Base-by-base conservation (phyloP, 1,284 basidiomycete species). In the Ustilago crameri region DNA sequence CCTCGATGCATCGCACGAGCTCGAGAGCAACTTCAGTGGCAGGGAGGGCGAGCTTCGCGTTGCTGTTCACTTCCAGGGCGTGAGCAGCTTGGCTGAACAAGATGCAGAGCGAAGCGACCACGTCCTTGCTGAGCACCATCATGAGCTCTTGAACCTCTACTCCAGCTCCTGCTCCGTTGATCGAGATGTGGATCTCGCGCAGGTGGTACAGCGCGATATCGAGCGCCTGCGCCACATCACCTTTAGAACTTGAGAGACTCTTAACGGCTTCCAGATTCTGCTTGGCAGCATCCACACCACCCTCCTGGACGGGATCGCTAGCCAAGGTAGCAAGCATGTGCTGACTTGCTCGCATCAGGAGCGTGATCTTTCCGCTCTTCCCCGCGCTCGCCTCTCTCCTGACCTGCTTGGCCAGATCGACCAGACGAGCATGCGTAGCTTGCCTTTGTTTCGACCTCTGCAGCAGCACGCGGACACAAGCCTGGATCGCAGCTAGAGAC, bases 271-370 rank as follows among this genome's bases (percentile, higher is more conserved):
- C 24, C 27, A 60, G 20, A 30, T 45, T 50, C 7, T 50, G 8
- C 18, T 3, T 5, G 1, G 49, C 45, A 20, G 22, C 48, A 0
- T n/a, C 38, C 1, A 8, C 26, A 15, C 34, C 52, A 9, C n/a
- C 42, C 12, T 43, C 24, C 20, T 17, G 34, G 9, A 15, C 60
- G 26, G 34, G 40, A 17, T 37, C 26, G 37, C 30, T 30, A 12
- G 12, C 5, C 30, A 30, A 30, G 30, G 30, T 20, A 17, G 45
- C 30, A 4, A 52, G 12, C 26, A 60, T 44, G 3, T 51, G 38
- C 22, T 67, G 64, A n/a, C 57, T 40, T 14, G 57, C 64, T 34
- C 64, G 57, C 53, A 56, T 55, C 45, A 52, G 47, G 41, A 67
- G 45, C 9, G 64, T 52, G 42, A 61, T 53, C 9, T 18, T 34